Evolutionary conservation across 2,329 filamentous ascomycete species (phyloP), one percentile per base, ranked within the genome.

Genomic region (Arachnopeziza araneosa): DNA sequence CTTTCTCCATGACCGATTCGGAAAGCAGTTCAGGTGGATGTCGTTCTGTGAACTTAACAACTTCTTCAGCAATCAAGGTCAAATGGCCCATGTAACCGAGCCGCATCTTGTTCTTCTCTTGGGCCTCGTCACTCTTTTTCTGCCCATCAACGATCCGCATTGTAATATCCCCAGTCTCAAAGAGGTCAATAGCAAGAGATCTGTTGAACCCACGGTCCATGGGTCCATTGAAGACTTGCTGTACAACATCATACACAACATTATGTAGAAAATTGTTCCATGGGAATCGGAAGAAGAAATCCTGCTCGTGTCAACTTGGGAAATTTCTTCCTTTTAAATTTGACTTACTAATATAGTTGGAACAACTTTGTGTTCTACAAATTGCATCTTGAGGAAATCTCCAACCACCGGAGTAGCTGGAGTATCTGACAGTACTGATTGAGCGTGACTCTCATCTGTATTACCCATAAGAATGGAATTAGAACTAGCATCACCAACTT

Each of bases 231-330:
- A 99, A 98, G 0, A 99, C 95, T 78, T 99, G 95, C 74, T 99
- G 95, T 51, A 99, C 91, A 70, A 99, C 93, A 74, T 99, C 95
- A 73, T 99, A 99, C 54, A 99, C 95, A 51, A 99, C 95, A 71
- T 99, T 99, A 76, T 99, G 95, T 52, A 99, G 82, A 72, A 99
- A 99, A 74, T 99, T 99, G 76, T 99, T 99, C 95, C 95, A 99
- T 1, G 95, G 93, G 71, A 98, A 99, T 61, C 89, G 86, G 79
- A 99, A 99, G 77, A 99, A 99, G 79, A 98, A 98, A 60, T 92
- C 90, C 91, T 96, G 65, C 12, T 60, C 30, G 32, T 24, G 51
- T 71, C 63, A 64, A 60, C 69, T 44, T 44, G 17, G 17, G 36
- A 5, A 7, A 54, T 22, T 23, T 26, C 24, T 56, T 44, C 30